phyloP scores from a whole-genome alignment of 129 eudicot species.

The Flaveria linearis region DNA sequence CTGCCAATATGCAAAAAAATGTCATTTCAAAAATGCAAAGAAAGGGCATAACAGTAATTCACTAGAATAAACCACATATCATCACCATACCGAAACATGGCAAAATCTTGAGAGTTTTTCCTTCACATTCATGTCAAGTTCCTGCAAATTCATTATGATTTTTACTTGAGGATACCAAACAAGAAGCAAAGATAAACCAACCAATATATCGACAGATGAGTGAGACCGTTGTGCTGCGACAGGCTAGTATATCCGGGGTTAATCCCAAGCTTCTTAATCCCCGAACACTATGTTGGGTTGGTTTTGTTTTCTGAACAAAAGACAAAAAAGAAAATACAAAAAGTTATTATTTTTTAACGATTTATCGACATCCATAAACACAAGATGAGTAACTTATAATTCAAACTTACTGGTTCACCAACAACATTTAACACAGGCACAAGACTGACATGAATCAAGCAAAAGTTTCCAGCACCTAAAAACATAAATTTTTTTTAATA shows the following conservation, averaged over 20 bases:
- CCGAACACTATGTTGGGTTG: conserved; percentile 95
- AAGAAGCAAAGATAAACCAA: not conserved
- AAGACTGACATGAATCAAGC: conserved; percentile 95
- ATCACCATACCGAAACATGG: conserved; percentile 84
- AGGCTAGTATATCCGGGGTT: conserved; percentile 74
- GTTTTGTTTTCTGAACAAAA: conserved; percentile 86
- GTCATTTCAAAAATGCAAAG: not conserved
- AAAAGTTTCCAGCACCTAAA: conserved; percentile 87
- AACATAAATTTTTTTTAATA: not conserved
- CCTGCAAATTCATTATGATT: conserved; percentile 45
- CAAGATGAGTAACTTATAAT: conserved; percentile 5
- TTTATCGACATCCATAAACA: conserved; percentile 13
- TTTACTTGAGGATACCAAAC: not conserved
- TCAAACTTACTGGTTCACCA: conserved; percentile 79
- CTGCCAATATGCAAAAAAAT: conserved; percentile 38
- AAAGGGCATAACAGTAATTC: conserved; percentile 26
- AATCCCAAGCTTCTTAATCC: conserved; percentile 90
- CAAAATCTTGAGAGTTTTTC: conserved; percentile 96
- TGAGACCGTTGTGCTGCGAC: conserved; percentile 87
- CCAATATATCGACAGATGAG: not conserved
- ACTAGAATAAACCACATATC: not conserved
- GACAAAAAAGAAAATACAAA: not conserved
- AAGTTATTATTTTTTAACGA: not conserved
- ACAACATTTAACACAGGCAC: conserved; percentile 92
- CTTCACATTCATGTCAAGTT: conserved; percentile 71